A percentile compares a stretch with the other conserved stretches of the same genome.
Evolutionary conservation across 345 rosid species (phyloP).

Genomic region (Cardamine chenopodiifolia): DNA sequence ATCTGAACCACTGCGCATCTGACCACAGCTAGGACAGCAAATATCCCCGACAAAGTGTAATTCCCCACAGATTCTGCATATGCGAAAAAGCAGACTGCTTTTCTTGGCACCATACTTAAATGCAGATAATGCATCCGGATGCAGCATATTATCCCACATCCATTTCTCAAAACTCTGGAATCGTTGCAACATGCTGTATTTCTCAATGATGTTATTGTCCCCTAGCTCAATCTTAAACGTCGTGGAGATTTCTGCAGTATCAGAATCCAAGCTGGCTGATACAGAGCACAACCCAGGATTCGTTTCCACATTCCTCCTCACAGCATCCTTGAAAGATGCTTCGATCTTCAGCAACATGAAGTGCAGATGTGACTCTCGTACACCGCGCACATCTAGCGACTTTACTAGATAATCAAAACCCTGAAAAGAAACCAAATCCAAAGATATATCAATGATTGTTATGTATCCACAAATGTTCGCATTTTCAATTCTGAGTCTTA

Average conservation of each 20-base stretch:
- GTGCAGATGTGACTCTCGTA: conserved; percentile 74
- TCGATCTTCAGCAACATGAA: conserved; percentile 72
- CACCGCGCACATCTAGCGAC: conserved; percentile 79
- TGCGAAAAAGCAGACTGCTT: conserved; percentile 49
- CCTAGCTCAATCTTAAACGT: conserved; percentile 67
- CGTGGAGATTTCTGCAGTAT: conserved; percentile 56
- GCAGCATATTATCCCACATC: conserved; percentile 55
- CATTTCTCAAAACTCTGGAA: conserved; percentile 77
- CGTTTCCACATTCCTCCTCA: conserved; percentile 44
- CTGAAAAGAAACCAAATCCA: conserved; percentile 46
- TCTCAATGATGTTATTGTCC: conserved; percentile 52
- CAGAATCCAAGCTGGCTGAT: conserved; percentile 47
- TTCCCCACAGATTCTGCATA: conserved; percentile 63
- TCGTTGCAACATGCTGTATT: conserved; percentile 55
- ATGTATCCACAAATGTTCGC: conserved; percentile 1
- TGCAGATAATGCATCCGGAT: conserved; percentile 50
- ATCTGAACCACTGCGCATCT: conserved; percentile 37
- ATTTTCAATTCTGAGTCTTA: not conserved
- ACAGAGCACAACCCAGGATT: conserved; percentile 11
- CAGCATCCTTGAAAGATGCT: conserved; percentile 66
- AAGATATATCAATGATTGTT: not conserved
- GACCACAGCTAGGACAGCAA: conserved; percentile 60
- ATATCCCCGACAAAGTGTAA: conserved; percentile 48
- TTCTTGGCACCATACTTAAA: conserved; percentile 61
- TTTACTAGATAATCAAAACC: conserved; percentile 66